These are phyloP conservation scores for Clavispora fructus DNA, from an alignment of 805 yeast species.

Conservation along the genomic window DNA sequence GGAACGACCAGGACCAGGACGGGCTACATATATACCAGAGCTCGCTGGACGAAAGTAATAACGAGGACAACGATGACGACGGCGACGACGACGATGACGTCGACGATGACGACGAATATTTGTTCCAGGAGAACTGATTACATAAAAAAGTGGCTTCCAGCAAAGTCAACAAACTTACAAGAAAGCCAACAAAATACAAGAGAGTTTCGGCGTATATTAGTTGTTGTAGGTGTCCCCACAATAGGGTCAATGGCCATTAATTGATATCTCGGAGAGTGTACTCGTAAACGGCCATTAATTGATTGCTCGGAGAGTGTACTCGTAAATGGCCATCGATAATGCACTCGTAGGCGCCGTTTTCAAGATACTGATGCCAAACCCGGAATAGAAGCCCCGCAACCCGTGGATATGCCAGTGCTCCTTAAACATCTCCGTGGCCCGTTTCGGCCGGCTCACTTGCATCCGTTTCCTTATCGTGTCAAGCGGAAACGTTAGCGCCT, in stretches of 20 bases:
- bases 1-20: neutral
- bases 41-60: constrained; percentile 12
- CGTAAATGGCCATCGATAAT: constrained; percentile 62
- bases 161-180: no score
- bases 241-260: neutral
- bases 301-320: constrained; percentile 24
- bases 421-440: constrained; percentile 21
- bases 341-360: constrained; percentile 82
- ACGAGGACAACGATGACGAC: constrained; percentile 11
- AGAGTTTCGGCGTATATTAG: no score
- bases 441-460: constrained; percentile 46
- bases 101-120: constrained; percentile 27
- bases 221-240: no score
- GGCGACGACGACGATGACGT: constrained; percentile 22
- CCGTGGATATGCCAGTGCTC: constrained; percentile 56
- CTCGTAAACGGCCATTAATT: constrained; percentile 38
- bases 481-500: constrained; percentile 74
- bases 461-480: constrained; percentile 77
- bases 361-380: constrained; percentile 61
- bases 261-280: constrained; percentile 16
- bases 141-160: neutral
- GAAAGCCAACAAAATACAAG: no score
- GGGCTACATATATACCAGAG: constrained; percentile 14
- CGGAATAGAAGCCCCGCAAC: constrained; percentile 63
- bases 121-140: constrained; percentile 13